These are phyloP conservation scores for Dactylellina drechsleri DNA, from an alignment of 2,329 filamentous ascomycete species.

Conservation along the genomic window DNA sequence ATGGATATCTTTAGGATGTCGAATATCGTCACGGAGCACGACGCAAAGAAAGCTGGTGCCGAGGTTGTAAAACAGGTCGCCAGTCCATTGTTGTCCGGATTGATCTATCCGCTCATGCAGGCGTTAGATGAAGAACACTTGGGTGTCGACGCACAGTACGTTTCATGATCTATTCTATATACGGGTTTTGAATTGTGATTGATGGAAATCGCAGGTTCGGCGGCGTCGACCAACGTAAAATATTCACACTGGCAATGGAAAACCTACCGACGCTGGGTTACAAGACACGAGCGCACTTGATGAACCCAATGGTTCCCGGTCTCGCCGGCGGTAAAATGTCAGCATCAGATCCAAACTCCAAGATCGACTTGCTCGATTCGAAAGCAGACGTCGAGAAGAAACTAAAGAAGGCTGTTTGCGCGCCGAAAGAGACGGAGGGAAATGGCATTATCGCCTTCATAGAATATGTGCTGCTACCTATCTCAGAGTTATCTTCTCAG, in stretches of 20 bases:
- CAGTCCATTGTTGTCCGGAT: slow-evolving; percentile 77
- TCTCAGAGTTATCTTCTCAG: slow-evolving; percentile 69
- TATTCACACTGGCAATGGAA: slow-evolving; percentile 86
- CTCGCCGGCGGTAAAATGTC: slow-evolving; percentile 67
- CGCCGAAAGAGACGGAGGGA: slow-evolving; percentile 78
- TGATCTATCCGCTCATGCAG: slow-evolving; percentile 88
- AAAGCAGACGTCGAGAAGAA: slow-evolving; percentile 81
- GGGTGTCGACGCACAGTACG: slow-evolving; percentile 80
- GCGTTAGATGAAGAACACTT: slow-evolving; percentile 91
- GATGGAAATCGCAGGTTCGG: slow-evolving; percentile 50
- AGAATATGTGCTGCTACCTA: slow-evolving; percentile 85
- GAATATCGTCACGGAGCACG: slow-evolving; percentile 76
- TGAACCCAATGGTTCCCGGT: slow-evolving; percentile 91
- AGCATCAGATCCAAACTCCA: slow-evolving; percentile 70
- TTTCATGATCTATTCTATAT: neutral
- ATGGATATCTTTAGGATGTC: slow-evolving; percentile 88
- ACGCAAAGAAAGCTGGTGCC: slow-evolving; percentile 88
- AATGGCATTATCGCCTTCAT: slow-evolving; percentile 90
- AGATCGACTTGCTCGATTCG: slow-evolving; percentile 90
- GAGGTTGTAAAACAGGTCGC: slow-evolving; percentile 93
- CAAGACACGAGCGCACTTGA: slow-evolving; percentile 76
- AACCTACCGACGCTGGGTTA: slow-evolving; percentile 87
- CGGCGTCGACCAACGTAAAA: slow-evolving; percentile 85
- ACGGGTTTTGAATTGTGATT: neutral
- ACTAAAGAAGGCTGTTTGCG: slow-evolving; percentile 83